Evolutionary conservation across 192 early-diverging fungal genomes (phyloP), one percentile per base, ranked within the genome.

Genomic region (Coemansia sp.): DNA sequence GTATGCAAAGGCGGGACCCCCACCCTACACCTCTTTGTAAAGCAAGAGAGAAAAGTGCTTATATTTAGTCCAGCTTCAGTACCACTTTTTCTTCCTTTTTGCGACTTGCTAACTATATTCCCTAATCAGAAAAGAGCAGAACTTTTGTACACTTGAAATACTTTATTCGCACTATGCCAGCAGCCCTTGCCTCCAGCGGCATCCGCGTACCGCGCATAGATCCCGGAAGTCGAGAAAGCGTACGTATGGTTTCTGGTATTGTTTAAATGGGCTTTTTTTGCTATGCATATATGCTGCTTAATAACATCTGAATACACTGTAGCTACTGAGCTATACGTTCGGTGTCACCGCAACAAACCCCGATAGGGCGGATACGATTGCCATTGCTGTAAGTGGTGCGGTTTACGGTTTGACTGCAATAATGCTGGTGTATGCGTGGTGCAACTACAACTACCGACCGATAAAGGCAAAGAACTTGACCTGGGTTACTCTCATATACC

Each of bases 401-500:
- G n/a, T 76, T 2, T 76, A 53, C 34, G 65, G 62, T 0, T 6
- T 76, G 12, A 76, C 72, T 3, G 44, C 49, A 1, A 20, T 76
- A 16, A 56, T 69, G 49, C 16, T 76, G 10, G 26, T 57, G 3
- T 69, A 61, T 17, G 66, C 72, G 2, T 76, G 72, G 72, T 44
- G 60, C 28, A 76, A 76, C 57, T 34, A 43, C 49, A 64, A 40
- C 23, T 26, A 60, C 30, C 57, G 58, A 18, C 72, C 72, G n/a
- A 76, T 76, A 20, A 57, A 55, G 3, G 72, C 66, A 3, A 76
- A 76, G 17, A 76, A 76, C 45, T 40, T 76, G 55, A 18, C 41
- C 14, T 59, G 56, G 58, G 53, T 46, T 15, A 64, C 72, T 21
- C 48, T 48, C 3, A 64, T 76, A 11, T 66, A 67, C 48, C 36